Evolutionary conservation across 2,329 filamentous ascomycete species (phyloP).

Genomic region (Alternaria alternata): DNA sequence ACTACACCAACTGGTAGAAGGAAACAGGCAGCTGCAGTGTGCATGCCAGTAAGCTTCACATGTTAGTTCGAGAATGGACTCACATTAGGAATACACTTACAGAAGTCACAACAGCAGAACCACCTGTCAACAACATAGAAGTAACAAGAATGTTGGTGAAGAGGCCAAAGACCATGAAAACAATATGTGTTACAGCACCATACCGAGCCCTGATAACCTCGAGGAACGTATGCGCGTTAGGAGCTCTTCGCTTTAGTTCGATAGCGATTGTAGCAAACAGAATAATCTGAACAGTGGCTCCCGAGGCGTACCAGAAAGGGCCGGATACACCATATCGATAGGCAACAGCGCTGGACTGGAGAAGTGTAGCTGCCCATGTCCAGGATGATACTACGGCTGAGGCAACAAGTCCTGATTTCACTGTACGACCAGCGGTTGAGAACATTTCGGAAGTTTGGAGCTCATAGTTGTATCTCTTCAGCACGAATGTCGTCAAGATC

Average conservation of each 20-base stretch:
- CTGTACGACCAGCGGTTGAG: slow-evolving; percentile 84
- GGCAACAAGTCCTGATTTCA: slow-evolving; percentile 87
- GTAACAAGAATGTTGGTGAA: slow-evolving; percentile 86
- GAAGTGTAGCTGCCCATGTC: slow-evolving; percentile 88
- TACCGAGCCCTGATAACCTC: slow-evolving; percentile 86
- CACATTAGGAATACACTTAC: slow-evolving; percentile 16
- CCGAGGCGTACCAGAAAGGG: slow-evolving; percentile 72
- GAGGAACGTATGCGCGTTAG: slow-evolving; percentile 85
- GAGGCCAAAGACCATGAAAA: slow-evolving; percentile 83
- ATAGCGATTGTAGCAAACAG: slow-evolving; percentile 91
- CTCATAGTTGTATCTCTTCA: slow-evolving; percentile 76
- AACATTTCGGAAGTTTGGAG: slow-evolving; percentile 93
- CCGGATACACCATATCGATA: slow-evolving; percentile 78
- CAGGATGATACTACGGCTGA: slow-evolving; percentile 91
- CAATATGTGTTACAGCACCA: slow-evolving; percentile 74
- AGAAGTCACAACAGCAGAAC: slow-evolving; percentile 68
- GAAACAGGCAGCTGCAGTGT: slow-evolving; percentile 83
- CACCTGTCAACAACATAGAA: slow-evolving; percentile 87
- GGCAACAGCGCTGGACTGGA: slow-evolving; percentile 82
- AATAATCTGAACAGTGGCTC: slow-evolving; percentile 66
- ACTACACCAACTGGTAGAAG: slow-evolving; percentile 82
- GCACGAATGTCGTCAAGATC: slow-evolving; percentile 75
- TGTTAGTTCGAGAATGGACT: slow-evolving; percentile 48
- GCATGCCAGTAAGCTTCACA: slow-evolving; percentile 74
- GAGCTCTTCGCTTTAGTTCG: slow-evolving; percentile 84